A percentile compares a stretch with the other conserved stretches of the same genome.
Conservation (phyloP, 1,284 basidiomycete species). For the Phylloporus sp. region DNA sequence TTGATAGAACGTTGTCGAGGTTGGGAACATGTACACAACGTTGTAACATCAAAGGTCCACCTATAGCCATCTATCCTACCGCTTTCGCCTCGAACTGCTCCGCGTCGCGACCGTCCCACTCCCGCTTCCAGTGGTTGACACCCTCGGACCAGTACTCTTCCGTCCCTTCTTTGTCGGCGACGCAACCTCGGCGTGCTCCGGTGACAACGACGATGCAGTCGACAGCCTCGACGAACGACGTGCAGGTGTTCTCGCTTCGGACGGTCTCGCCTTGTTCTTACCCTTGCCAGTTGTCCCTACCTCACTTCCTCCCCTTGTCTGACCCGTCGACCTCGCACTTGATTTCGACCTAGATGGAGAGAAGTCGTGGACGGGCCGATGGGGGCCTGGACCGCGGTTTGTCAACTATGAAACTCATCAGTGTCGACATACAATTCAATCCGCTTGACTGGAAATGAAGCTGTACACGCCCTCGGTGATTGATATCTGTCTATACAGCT, state of each 20-base stretch:
- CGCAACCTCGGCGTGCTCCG: slow-evolving; percentile 22
- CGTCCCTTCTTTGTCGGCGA: slow-evolving; percentile 32
- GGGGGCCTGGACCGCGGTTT: too few species aligned
- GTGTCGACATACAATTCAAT: too few species aligned
- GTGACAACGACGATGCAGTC: slow-evolving; percentile 32
- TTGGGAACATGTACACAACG: too few species aligned
- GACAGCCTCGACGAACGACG: slow-evolving; percentile 38
- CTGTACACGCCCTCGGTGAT: too few species aligned
- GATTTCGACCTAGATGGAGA: slow-evolving; percentile 15
- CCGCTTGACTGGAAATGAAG: too few species aligned
- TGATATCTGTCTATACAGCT: too few species aligned
- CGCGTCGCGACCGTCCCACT: slow-evolving; percentile 24
- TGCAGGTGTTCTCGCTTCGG: slow-evolving; percentile 30
- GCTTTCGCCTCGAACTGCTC: slow-evolving; percentile 34
- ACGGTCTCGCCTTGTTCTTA: slow-evolving; percentile 20
- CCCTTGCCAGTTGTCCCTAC: slow-evolving; percentile 9
- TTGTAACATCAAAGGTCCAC: slow-evolving; percentile 1
- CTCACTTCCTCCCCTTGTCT: background rate
- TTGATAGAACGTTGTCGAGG: too few species aligned
- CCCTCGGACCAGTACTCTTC: slow-evolving; percentile 21
- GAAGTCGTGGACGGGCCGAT: too few species aligned
- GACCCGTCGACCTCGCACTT: slow-evolving; percentile 1
- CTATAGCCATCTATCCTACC: slow-evolving; percentile 7
- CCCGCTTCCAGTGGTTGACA: slow-evolving; percentile 8
- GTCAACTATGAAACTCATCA: too few species aligned